Evolutionary conservation across 768 basidiomycete genomes (phyloP).

Genomic region (Chlorophyllum brunneum): DNA sequence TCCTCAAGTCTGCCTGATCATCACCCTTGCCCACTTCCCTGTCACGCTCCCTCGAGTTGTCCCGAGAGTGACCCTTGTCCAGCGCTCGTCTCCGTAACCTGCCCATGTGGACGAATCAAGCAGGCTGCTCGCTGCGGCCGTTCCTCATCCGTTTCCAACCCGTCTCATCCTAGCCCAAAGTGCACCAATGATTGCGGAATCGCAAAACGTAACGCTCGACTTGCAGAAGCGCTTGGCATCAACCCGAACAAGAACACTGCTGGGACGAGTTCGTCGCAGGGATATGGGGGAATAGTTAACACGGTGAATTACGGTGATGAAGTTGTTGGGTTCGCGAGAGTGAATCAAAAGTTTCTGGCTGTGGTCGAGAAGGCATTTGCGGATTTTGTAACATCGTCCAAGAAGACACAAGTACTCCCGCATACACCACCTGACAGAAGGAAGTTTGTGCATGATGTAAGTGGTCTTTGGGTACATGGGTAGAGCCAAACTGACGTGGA

Average conservation of each 20-base stretch:
- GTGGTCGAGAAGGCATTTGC: slow-evolving; percentile 80
- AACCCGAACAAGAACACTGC: slow-evolving; percentile 28
- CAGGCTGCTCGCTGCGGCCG: slow-evolving; percentile 74
- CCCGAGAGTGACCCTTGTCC: slow-evolving; percentile 77
- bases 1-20: slow-evolving; percentile 52
- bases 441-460: slow-evolving; percentile 77
- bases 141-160: slow-evolving; percentile 39
- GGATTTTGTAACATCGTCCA: slow-evolving; percentile 72
- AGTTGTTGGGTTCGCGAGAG: slow-evolving; percentile 54
- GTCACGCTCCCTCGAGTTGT: slow-evolving; percentile 89
- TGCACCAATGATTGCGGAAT: slow-evolving; percentile 83
- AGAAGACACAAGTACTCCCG: slow-evolving; percentile 68
- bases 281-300: slow-evolving; percentile 30
- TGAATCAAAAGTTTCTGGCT: slow-evolving; percentile 61
- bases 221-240: slow-evolving; percentile 93
- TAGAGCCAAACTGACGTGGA: neutral
- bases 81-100: slow-evolving; percentile 60
- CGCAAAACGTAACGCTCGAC: slow-evolving; percentile 79
- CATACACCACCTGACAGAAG: slow-evolving; percentile 77
- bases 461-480: slow-evolving; percentile 23
- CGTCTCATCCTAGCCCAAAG: slow-evolving; percentile 38
- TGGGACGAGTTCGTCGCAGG: neutral
- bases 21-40: slow-evolving; percentile 74
- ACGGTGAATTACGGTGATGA: slow-evolving; percentile 59
- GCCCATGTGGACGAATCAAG: slow-evolving; percentile 80